Evolutionary conservation across 768 basidiomycete genomes (phyloP).

Genomic region (Boletus barrowsii): DNA sequence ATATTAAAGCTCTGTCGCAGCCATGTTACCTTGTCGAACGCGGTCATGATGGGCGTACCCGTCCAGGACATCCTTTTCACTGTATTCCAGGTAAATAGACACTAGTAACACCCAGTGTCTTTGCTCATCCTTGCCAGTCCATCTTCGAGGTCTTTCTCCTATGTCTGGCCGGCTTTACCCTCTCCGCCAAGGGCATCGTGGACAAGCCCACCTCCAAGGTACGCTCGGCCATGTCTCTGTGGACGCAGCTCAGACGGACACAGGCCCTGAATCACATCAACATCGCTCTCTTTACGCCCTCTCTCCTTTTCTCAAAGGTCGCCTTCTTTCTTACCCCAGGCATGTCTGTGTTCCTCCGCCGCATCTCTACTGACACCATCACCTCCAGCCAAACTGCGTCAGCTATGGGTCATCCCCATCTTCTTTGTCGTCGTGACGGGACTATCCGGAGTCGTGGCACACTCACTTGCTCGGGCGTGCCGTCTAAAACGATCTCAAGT

Average conservation of each 20-base stretch:
- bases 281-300: constrained; percentile 85
- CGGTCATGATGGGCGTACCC: constrained; percentile 9
- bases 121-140: constrained; percentile 46
- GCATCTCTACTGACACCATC: background rate
- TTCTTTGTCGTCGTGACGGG: constrained; percentile 78
- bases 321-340: constrained; percentile 88
- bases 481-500: constrained; percentile 73
- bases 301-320: constrained; percentile 90
- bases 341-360: constrained; percentile 23
- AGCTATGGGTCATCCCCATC: constrained; percentile 82
- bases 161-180: constrained; percentile 78
- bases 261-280: constrained; percentile 81
- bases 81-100: constrained; percentile 26
- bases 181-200: constrained; percentile 76
- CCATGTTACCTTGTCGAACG: background rate
- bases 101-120: background rate
- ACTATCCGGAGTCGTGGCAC: constrained; percentile 69
- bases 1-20: no score
- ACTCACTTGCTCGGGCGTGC: constrained; percentile 56
- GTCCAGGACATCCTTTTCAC: constrained; percentile 21
- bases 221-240: no score
- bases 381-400: constrained; percentile 61
- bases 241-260: background rate
- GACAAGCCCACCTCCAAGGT: constrained; percentile 91
- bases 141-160: constrained; percentile 86